These are phyloP conservation scores for Vaccinium macrocarpon DNA, from an alignment of 148 eudicot genomes.

Conservation along the genomic window DNA sequence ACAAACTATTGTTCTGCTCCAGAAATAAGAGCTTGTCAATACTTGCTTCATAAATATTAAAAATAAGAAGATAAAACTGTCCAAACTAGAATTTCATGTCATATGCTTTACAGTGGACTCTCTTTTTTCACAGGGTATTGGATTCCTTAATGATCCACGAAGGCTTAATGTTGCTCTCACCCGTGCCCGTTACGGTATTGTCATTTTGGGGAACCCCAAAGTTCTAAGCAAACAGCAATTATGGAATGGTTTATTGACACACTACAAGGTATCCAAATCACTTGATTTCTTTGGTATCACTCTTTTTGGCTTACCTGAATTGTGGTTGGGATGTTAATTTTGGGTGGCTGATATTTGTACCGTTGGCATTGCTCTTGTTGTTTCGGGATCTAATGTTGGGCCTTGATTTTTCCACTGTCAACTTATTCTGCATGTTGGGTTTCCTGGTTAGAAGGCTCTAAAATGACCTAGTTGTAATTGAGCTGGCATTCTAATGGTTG, in stretches of 20 bases:
- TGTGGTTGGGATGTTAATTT: background rate
- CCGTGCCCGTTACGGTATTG: slow-evolving; percentile 98
- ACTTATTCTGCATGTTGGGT: background rate
- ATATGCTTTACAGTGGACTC: background rate
- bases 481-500: background rate
- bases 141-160: slow-evolving; percentile 98
- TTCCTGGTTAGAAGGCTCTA: background rate
- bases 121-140: slow-evolving; percentile 66
- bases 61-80: too few relatives aligned
- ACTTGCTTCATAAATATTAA: too few relatives aligned
- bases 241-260: slow-evolving; percentile 95
- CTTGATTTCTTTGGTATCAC: background rate
- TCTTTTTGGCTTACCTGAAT: background rate
- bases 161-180: slow-evolving; percentile 98
- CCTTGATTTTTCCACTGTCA: background rate
- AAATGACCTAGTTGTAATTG: background rate
- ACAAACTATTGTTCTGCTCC: too few relatives aligned
- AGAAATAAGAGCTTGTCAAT: too few relatives aligned
- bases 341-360: background rate
- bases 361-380: background rate
- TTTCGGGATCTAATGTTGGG: background rate
- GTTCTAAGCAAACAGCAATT: slow-evolving; percentile 96
- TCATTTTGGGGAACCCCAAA: slow-evolving; percentile 96
- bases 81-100: too few relatives aligned
- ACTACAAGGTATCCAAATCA: slow-evolving; percentile 70